Percentiles rank a stretch among this genome's conserved stretches.
Conservation (phyloP, 345 rosid species). For the Salix koriyanagi region DNA sequence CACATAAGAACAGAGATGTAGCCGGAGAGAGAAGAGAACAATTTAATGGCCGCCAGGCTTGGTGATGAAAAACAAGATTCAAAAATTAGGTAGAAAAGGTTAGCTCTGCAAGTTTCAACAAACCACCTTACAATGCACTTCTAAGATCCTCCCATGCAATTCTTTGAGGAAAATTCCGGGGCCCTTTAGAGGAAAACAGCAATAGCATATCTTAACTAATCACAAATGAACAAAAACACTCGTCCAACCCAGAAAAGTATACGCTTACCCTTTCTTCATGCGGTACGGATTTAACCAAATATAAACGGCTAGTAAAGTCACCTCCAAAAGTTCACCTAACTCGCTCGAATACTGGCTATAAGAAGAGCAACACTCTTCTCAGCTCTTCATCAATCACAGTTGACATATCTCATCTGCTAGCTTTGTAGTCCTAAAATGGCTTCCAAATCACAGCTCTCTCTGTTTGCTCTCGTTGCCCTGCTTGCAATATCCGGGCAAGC, state of each 20-base stretch:
- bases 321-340: conserved; percentile 35
- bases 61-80: neutral
- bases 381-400: conserved; percentile 3
- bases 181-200: neutral
- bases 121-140: neutral
- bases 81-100: neutral
- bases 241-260: too few species aligned
- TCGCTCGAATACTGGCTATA: conserved; percentile 13
- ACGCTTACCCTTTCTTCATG: neutral
- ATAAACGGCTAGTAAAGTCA: conserved; percentile 14
- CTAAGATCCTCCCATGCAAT: neutral
- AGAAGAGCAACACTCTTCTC: conserved; percentile 6
- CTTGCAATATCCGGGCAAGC: conserved; percentile 39
- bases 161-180: neutral
- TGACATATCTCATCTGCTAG: neutral
- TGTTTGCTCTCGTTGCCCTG: conserved; percentile 27
- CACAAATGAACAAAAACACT: too few species aligned
- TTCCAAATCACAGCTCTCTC: conserved; percentile 13
- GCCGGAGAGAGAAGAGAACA: neutral
- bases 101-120: neutral
- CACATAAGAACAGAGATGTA: neutral
- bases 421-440: conserved; percentile 31
- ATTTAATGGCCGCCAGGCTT: conserved; percentile 1
- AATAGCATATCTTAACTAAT: neutral
- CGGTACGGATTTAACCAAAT: neutral